Conservation (phyloP, 106 monocot genomes). For the Dendrobium officinale region DNA sequence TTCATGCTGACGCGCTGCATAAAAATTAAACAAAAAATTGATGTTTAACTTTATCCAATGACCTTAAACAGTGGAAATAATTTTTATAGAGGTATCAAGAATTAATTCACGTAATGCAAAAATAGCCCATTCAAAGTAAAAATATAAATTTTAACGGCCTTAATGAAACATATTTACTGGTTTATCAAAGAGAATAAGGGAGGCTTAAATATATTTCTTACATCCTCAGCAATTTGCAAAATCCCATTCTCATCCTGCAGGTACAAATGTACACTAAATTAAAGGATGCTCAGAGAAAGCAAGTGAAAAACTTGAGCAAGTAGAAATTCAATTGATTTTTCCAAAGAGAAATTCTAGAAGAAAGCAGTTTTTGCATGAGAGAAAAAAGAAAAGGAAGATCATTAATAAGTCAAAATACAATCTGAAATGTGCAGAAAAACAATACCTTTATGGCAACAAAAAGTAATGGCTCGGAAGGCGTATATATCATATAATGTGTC, state of each 20-base stretch:
- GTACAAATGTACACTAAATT: conserved; percentile 10
- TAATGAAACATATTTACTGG: neutral
- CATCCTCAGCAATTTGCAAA: conserved; percentile 85
- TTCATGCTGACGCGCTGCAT: too few species aligned
- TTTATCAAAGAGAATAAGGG: neutral
- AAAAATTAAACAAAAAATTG: neutral
- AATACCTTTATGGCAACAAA: conserved; percentile 89
- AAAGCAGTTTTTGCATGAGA: too few species aligned
- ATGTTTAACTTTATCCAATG: neutral
- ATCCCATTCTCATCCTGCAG: conserved; percentile 75
- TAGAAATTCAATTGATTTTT: neutral
- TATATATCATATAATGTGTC: conserved; percentile 92
- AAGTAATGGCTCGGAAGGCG: conserved; percentile 88
- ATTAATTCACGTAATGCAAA: neutral
- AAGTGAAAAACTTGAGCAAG: neutral
- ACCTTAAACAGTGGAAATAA: neutral
- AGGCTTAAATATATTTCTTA: conserved; percentile 29
- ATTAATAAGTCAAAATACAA: neutral
- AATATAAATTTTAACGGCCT: neutral
- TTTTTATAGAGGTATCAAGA: neutral
- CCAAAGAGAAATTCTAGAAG: neutral
- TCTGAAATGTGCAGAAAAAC: neutral
- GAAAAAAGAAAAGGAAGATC: neutral
- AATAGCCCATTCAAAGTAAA: neutral
- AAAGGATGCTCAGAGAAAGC: neutral